These are phyloP conservation scores for Verticillium isaacii DNA, from an alignment of 2,329 filamentous ascomycete genomes.

Conservation along the genomic window DNA sequence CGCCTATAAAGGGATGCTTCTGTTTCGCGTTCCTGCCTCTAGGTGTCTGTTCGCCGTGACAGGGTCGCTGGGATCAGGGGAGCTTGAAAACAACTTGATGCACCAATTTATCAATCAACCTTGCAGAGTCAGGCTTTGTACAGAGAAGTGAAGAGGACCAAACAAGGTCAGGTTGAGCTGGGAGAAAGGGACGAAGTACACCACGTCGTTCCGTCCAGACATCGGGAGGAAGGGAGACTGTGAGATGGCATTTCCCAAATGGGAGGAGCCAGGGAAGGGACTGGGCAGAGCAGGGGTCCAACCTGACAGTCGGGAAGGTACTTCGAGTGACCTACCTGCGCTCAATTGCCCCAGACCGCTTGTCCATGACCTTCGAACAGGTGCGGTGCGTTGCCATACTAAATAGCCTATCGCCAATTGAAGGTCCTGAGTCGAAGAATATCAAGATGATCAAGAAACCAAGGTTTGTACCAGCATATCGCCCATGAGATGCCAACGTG, in stretches of 20 bases:
- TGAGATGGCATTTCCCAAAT: neutral
- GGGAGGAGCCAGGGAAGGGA: neutral
- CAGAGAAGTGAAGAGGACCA: neutral
- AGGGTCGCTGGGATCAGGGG: neutral
- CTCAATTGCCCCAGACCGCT: too few relatives aligned
- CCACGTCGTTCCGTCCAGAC: neutral
- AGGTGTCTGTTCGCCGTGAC: neutral
- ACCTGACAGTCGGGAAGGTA: neutral
- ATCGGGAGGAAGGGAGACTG: neutral
- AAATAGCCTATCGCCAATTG: too few relatives aligned
- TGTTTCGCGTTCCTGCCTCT: slow-evolving; percentile 4
- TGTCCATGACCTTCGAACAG: too few relatives aligned
- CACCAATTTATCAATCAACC: too few relatives aligned
- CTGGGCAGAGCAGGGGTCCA: neutral
- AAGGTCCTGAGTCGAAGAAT: neutral
- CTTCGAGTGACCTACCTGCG: neutral
- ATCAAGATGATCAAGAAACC: neutral
- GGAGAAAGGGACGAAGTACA: neutral
- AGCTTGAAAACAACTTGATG: neutral
- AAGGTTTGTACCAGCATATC: neutral
- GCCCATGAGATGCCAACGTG: neutral
- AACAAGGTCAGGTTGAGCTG: neutral
- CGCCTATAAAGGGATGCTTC: neutral
- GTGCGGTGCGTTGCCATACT: too few relatives aligned
- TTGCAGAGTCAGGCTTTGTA: too few relatives aligned